Evolutionary conservation across 1,139 yeast species (phyloP).

Genomic region (Candida frijolesensis): DNA sequence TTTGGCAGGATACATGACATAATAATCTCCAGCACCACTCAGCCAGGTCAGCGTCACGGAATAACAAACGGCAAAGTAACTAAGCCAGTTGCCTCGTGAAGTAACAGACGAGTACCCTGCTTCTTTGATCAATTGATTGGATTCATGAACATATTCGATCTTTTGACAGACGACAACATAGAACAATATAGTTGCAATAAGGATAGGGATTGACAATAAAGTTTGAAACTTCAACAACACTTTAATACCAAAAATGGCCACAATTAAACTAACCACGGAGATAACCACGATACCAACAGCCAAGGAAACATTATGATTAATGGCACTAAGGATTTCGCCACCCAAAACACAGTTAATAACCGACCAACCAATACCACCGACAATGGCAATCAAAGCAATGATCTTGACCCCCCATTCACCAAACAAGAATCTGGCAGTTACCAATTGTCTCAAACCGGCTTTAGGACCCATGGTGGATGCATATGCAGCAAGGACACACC

Average conservation of each 20-base stretch:
- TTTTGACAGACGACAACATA: slow-evolving; percentile 67
- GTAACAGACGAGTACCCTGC: slow-evolving; percentile 34
- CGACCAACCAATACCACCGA: slow-evolving; percentile 46
- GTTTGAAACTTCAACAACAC: slow-evolving; percentile 71
- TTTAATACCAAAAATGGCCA: slow-evolving; percentile 39
- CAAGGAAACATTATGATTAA: slow-evolving; percentile 25
- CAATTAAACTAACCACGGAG: slow-evolving; percentile 28
- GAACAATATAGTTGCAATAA: slow-evolving; percentile 64
- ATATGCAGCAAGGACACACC: slow-evolving; percentile 42
- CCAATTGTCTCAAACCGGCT: slow-evolving; percentile 47
- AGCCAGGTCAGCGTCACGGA: slow-evolving; percentile 91
- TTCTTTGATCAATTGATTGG: slow-evolving; percentile 28
- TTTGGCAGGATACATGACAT: slow-evolving; percentile 75
- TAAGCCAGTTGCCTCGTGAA: slow-evolving; percentile 63
- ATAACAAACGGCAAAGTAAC: slow-evolving; percentile 72
- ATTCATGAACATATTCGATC: slow-evolving; percentile 39
- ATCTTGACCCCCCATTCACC: slow-evolving; percentile 43
- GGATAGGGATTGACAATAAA: slow-evolving; percentile 68
- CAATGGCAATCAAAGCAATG: slow-evolving; percentile 34
- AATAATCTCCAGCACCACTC: slow-evolving; percentile 81
- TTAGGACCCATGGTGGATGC: slow-evolving; percentile 43
- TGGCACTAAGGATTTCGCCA: slow-evolving; percentile 35
- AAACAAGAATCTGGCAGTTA: slow-evolving; percentile 40
- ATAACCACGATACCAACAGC: slow-evolving; percentile 36
- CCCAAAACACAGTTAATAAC: slow-evolving; percentile 44